Conservation (phyloP, 345 rosid species). For the Aurinia saxatilis region DNA sequence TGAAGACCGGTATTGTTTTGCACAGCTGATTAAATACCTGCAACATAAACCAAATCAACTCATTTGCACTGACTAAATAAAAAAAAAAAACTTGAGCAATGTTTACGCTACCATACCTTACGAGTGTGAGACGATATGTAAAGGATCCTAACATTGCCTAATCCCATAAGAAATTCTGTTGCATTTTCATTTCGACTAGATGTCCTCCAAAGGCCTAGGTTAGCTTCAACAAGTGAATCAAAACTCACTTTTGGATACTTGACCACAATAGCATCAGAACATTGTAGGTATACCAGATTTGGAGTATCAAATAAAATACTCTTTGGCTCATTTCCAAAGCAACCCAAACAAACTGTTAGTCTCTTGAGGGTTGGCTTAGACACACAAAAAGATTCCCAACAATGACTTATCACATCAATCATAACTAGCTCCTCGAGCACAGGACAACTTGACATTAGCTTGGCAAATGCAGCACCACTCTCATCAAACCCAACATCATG, state of each 20-base stretch:
- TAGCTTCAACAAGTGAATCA: conserved; percentile 18
- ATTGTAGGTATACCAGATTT: not conserved
- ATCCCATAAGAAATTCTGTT: not conserved
- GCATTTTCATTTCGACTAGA: not conserved
- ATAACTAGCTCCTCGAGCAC: conserved; percentile 16
- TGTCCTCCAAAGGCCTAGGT: conserved; percentile 4
- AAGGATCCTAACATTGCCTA: conserved; percentile 15
- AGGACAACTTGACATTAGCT: conserved; percentile 8
- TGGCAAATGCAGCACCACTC: conserved; percentile 2
- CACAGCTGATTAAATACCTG: conserved; percentile 19
- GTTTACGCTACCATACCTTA: not conserved
- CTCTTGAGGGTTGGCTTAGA: conserved; percentile 14
- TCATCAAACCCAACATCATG: not conserved
- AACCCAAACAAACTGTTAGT: not conserved
- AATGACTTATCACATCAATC: not conserved
- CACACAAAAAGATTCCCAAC: not conserved
- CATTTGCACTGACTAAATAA: not conserved
- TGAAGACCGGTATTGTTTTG: conserved; percentile 12
- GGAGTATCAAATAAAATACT: conserved; percentile 12
- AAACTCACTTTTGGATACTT: conserved; percentile 4
- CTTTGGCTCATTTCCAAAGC: not conserved
- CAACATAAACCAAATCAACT: not conserved
- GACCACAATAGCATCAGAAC: not conserved
- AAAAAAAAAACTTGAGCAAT: no score
- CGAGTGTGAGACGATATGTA: conserved; percentile 13